Evolutionary conservation across 371 early-diverging fungal species (phyloP), one percentile per base, ranked within the genome.

Genomic region (Mucor irregularis): DNA sequence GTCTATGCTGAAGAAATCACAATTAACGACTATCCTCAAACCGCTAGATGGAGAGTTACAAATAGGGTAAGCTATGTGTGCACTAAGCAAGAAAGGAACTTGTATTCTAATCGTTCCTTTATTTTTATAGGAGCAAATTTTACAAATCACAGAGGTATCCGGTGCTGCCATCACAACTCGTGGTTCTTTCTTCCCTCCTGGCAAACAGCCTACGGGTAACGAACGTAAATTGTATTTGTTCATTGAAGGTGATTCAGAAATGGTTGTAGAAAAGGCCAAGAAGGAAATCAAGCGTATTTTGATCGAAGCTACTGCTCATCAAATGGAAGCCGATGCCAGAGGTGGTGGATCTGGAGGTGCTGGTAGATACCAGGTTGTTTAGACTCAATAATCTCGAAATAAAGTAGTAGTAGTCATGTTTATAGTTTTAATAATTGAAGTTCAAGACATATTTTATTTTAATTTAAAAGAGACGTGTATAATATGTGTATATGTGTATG

Each of bases 21-120:
- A 58, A 96, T 99, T 70, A 99, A 99, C 69, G 98, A 99, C 72
- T 97, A 89, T 64, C 97, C 97, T 25, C 93, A 94, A 64, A 91
- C 92, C 69, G 97, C 98, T n/a, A 81, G 98, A 53, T 92, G 94
- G 92, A 86, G 85, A 64, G 97, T 96, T 45, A 98, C 96, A 14
- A 94, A 93, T 73, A 94, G 92, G 81, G 87, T 86, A 81, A 73
- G 60, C 13, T 31, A 19, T 47, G 2, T 4, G 13, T 19, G 17
- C 11, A 46, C 10, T 6, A 14, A 16, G 25, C 3, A 37, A 21
- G n/a, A 39, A 24, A 16, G 2, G 24, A 4, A 19, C 4, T 21
- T 21, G 5, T 11, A 8, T 9, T 42, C n/a, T n/a, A n/a, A n/a
- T n/a, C n/a, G n/a, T 16, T 16, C 24, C 7, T 42, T 42, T 24